phyloP scores from a whole-genome alignment of 768 basidiomycete genomes.

The Pulveroboletus sp. region DNA sequence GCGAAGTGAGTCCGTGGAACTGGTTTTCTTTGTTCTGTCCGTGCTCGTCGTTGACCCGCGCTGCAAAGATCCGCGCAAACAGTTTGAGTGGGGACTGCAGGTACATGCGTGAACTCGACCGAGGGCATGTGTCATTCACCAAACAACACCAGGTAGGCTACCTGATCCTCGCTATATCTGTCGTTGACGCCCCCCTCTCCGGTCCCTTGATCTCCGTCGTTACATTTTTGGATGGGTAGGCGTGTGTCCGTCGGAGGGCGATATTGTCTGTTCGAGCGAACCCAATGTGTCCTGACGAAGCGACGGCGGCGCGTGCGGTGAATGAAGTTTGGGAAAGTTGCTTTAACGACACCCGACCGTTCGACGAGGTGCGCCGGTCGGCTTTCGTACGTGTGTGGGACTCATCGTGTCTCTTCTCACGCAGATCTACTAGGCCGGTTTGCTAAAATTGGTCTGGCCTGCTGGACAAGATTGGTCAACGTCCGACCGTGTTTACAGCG shows the following conservation, averaged over 20 bases:
- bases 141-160: slow-evolving; percentile 86
- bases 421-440: slow-evolving; percentile 30
- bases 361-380: slow-evolving; percentile 72
- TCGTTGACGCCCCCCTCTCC: slow-evolving; percentile 8
- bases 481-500: not conserved
- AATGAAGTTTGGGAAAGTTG: slow-evolving; percentile 98
- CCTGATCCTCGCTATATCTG: slow-evolving; percentile 7
- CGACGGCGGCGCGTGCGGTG: slow-evolving; percentile 80
- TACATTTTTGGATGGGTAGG: slow-evolving; percentile 39
- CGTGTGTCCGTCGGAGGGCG: slow-evolving; percentile 86
- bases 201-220: slow-evolving; percentile 2
- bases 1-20: slow-evolving; percentile 61
- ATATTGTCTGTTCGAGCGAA: slow-evolving; percentile 77
- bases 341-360: slow-evolving; percentile 91
- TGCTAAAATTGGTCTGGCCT: not conserved
- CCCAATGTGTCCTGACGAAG: slow-evolving; percentile 70
- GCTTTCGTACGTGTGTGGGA: not conserved
- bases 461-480: not conserved
- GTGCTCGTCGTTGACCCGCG: not conserved
- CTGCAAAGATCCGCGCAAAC: slow-evolving; percentile 86
- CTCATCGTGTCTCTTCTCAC: slow-evolving; percentile 13
- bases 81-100: slow-evolving; percentile 91
- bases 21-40: not conserved
- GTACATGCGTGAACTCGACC: slow-evolving; percentile 73
- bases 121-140: slow-evolving; percentile 75